Percentiles rank a stretch among this genome's conserved stretches.
phyloP scores from a whole-genome alignment of 352 stramenopile species.

The Thraustochytrium sp. region DNA sequence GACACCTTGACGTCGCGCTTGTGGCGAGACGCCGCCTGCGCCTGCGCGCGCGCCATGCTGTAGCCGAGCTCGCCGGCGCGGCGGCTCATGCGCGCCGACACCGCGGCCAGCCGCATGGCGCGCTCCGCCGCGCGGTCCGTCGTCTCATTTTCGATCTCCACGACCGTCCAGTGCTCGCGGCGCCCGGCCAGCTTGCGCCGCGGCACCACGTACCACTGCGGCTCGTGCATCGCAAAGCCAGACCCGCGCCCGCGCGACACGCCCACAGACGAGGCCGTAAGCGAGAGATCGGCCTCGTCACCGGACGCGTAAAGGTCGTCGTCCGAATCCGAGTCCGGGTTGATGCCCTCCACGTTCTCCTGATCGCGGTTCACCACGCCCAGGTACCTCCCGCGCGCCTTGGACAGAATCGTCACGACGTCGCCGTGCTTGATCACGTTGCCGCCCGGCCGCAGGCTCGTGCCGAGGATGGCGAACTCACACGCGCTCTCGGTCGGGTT shows the following conservation, averaged over 20 bases:
- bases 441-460: background rate
- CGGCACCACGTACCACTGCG: conserved; percentile 5
- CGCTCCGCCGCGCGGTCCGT: conserved; percentile 2
- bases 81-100: background rate
- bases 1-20: conserved; percentile 14
- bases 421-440: conserved; percentile 38
- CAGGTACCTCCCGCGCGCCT: conserved; percentile 17
- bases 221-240: background rate
- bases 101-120: background rate
- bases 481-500: conserved; percentile 37
- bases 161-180: conserved; percentile 30
- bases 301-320: background rate
- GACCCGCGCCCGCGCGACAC: too few species aligned
- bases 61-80: conserved; percentile 27
- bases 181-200: conserved; percentile 17
- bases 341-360: background rate
- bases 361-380: conserved; percentile 26
- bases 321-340: background rate
- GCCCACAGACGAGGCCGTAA: background rate
- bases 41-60: background rate
- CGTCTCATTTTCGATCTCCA: conserved; percentile 19
- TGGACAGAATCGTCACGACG: conserved; percentile 13
- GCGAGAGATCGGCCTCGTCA: background rate
- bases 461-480: conserved; percentile 22
- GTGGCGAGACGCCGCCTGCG: background rate